Evolutionary conservation across 164 flowering plant species (phyloP).

Genomic region (Dillenia turbinata): DNA sequence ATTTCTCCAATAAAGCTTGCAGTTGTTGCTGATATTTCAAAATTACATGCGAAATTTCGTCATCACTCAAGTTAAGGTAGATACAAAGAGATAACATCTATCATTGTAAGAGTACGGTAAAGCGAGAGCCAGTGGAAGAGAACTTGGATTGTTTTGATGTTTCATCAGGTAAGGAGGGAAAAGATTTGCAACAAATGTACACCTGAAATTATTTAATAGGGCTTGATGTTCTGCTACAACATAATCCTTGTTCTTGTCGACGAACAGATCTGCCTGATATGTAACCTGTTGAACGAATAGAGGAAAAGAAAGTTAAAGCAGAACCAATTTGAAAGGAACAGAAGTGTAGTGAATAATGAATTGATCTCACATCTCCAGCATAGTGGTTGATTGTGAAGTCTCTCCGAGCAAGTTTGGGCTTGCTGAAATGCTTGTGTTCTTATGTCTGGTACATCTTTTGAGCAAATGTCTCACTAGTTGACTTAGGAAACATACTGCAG

Average conservation of each 20-base stretch:
- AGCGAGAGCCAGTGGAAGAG: slow-evolving; percentile 66
- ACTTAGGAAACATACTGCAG: slow-evolving; percentile 88
- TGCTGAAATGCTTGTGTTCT: slow-evolving; percentile 74
- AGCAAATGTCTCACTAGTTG: slow-evolving; percentile 88
- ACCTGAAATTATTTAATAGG: slow-evolving; percentile 40
- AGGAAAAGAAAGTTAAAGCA: slow-evolving; percentile 1
- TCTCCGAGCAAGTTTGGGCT: slow-evolving; percentile 76
- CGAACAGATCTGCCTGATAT: slow-evolving; percentile 61
- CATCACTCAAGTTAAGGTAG: too few relatives aligned
- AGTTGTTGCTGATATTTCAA: slow-evolving; percentile 65
- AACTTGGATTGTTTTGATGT: slow-evolving; percentile 63
- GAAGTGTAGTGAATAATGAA: background rate
- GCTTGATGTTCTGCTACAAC: slow-evolving; percentile 69
- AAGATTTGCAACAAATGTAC: slow-evolving; percentile 44
- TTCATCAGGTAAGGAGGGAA: slow-evolving; percentile 60
- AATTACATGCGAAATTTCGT: background rate
- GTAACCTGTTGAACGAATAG: slow-evolving; percentile 38
- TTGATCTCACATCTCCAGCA: slow-evolving; percentile 78
- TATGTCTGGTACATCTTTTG: slow-evolving; percentile 85
- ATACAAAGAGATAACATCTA: background rate
- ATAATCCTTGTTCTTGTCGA: slow-evolving; percentile 68
- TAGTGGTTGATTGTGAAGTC: slow-evolving; percentile 78
- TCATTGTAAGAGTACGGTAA: slow-evolving; percentile 43
- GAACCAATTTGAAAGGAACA: background rate
- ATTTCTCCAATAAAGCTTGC: slow-evolving; percentile 77